Evolutionary conservation across 1,284 basidiomycete species (phyloP), one percentile per base, ranked within the genome.

Genomic region (Trichosporon ovoides): DNA sequence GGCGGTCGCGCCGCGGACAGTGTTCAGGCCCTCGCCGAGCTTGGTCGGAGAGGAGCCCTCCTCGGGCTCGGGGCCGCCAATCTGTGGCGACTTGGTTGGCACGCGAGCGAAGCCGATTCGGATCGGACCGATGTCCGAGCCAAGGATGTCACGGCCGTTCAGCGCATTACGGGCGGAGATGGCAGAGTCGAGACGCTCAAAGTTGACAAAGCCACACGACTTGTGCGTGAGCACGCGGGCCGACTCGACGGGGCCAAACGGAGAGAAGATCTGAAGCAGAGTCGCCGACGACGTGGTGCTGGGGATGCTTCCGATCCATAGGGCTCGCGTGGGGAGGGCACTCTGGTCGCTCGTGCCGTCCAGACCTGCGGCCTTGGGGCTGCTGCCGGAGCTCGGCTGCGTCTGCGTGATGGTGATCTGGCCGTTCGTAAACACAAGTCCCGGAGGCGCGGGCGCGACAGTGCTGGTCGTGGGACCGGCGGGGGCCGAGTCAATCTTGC

Each of bases 101-200:
- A 95, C 93, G 70, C 93, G 92, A 53, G 94, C 94, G 72, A 93
- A 98, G 2, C 94, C 95, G 62, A 98, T 96, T 46, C 91, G 87
- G 65, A 98, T 92, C 24, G 93, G 88, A 20, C 95, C 95, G 38
- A 97, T 90, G 63, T 98, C 94, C 64, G 88, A 88, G 10, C 95
- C 95, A 24, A 98, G 82, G 22, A 98, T 89, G 73, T 98, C 95
- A 50, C 91, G 87, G 20, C 91, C 92, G 70, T 97, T 95, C 58
- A 98, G 81, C 16, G 94, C 89, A 75, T 96, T 96, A 60, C 94
- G 84, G 34, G 95, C 95, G 28, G 91, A 83, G 57, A 97, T 89
- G 38, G 95, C 96, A 72, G 97, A 94, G 72, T 98, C 96, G 49
- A 97, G 82, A 57, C 91, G 87, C 77, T 98, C 95, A 76, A 96